Conservation (phyloP, 108 stramenopile genomes). For the Nannochloropsis salina region DNA sequence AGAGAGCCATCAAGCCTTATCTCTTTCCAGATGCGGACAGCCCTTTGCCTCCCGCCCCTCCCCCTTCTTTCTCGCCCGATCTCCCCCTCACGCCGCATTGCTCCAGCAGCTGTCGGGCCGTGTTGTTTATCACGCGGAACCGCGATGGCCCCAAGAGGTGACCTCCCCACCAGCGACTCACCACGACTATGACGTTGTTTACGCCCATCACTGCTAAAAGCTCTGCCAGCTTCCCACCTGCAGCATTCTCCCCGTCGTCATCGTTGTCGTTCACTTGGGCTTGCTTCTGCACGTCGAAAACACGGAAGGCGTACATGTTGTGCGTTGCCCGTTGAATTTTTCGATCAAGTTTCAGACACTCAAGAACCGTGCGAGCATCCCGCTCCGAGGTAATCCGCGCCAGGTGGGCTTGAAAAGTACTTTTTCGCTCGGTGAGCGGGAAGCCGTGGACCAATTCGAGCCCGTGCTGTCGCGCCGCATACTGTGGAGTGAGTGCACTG, state of each 20-base stretch:
- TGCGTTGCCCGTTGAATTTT: slow-evolving; percentile 44
- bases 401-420: slow-evolving; percentile 45
- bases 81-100: background rate
- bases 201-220: slow-evolving; percentile 45
- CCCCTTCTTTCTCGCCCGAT: background rate
- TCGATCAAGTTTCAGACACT: slow-evolving; percentile 32
- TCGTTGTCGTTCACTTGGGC: slow-evolving; percentile 49
- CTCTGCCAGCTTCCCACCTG: slow-evolving; percentile 44
- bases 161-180: slow-evolving; percentile 46
- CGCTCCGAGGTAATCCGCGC: slow-evolving; percentile 36
- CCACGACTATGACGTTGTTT: slow-evolving; percentile 46
- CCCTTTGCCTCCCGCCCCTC: background rate
- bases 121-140: slow-evolving; percentile 51
- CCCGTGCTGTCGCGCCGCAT: background rate
- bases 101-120: slow-evolving; percentile 40
- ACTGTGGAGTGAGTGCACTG: background rate
- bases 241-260: slow-evolving; percentile 44
- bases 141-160: slow-evolving; percentile 45
- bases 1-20: no score
- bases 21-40: no score
- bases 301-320: slow-evolving; percentile 44
- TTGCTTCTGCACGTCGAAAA: slow-evolving; percentile 36
- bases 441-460: slow-evolving; percentile 40
- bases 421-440: slow-evolving; percentile 45
- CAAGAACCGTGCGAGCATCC: slow-evolving; percentile 21